Evolutionary conservation across 768 basidiomycete species (phyloP), one percentile per base, ranked within the genome.

Genomic region (Suillus cothurnatus): DNA sequence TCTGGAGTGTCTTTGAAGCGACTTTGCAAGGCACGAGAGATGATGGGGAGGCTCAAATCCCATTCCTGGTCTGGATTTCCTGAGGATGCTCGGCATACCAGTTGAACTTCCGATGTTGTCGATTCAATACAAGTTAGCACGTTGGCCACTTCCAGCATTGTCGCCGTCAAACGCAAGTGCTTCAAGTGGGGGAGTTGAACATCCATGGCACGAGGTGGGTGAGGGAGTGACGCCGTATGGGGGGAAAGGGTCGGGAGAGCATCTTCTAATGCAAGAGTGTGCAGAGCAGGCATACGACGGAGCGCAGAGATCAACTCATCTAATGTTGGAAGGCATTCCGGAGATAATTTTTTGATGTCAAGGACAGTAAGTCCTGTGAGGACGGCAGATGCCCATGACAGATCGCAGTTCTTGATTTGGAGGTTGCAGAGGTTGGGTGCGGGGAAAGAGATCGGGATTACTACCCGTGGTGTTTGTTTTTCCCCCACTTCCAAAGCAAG

Each of bases 351-450:
- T 45, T 76, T 68, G 15, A 84, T 67, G 47, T 75, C 77, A 38
- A 84, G 73, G 61, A 74, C 71, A n/a, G 75, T 77, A 7, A 85
- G 75, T 61, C 73, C 73, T 53, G 62, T 63, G 28, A 84, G 70
- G 15, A 80, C 65, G 2, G 75, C 67, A 3, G 78, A 80, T 28
- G 76, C 71, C 79, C 81, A 80, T 8, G 74, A 68, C 50, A 82
- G 69, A 47, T 73, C 71, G 62, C 80, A 78, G 32, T 74, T 70
- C 15, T 64, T 71, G 1, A 85, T 67, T 63, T 80, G 76, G 21
- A 84, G 66, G n/a, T 68, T 69, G 57, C 75, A 76, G 31, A 84
- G 73, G 39, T 71, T 71, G 15, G 79, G 77, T 6, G 74, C 73
- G 56, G 58, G n/a, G 34, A 41, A 69, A 23, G 63, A 68, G 26